Base-by-base conservation (phyloP, 2,329 filamentous ascomycete genomes). In the Chrysoporthe austroafricana region DNA sequence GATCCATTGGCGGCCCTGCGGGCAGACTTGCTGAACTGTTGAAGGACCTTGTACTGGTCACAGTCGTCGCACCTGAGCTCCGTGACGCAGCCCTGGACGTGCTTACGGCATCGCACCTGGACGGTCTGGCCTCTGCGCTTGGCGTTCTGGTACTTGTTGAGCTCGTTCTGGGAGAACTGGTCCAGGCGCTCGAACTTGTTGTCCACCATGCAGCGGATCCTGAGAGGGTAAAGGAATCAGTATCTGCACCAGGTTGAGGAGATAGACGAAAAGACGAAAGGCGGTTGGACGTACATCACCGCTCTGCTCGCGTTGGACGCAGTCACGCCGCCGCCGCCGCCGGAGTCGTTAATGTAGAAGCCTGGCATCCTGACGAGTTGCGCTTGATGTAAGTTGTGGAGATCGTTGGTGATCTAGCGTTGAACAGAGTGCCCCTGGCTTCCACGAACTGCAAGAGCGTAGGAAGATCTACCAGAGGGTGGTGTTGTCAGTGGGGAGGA, bases 131-230 rank as follows among this genome's bases (percentile, higher is more conserved):
- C 56, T n/a, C 21, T 60, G 4, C 48, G 39, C 26, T 62, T 61
- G n/a, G 54, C 52, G 39, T 54, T 48, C 2, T 26, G n/a, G 48
- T 62, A 67, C 16, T 68, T 70, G 59, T 65, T 64, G 66, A 68
- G 62, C 68, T 68, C 59, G 42, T 61, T 70, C 50, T 63, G 64
- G 34, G 68, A 70, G 39, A 65, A 70, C 52, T 63, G 63, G 18
- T 61, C 58, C 14, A 34, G 43, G n/a, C 32, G 44, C 54, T 70
- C 68, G 61, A 64, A 34, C 66, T 65, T 65, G 46, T 61, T 63
- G n/a, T 70, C 68, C 32, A 52, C 62, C 6, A 39, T 42, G 63
- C 68, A 70, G 18, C 64, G 61, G 21, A 68, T 42, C 62, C 68
- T 70, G 62, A 42, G 13, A 21, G 1, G 42, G 14, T 9, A 8